These are phyloP conservation scores for Monosporascus sp. DNA, from an alignment of 2,329 filamentous ascomycete species.

Conservation along the genomic window DNA sequence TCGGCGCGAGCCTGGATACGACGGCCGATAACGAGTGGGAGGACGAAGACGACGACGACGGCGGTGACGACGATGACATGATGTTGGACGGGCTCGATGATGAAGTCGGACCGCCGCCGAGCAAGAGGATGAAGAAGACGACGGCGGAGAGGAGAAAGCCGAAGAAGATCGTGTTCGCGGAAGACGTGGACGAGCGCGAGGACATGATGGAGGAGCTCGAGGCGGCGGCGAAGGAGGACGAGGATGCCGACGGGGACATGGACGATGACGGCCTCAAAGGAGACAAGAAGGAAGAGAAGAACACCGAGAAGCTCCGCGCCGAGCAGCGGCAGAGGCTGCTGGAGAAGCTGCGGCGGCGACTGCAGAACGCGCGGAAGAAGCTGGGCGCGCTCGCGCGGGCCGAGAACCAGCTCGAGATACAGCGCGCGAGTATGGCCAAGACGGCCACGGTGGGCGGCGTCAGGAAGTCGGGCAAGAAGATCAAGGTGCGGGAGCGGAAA, in stretches of 20 bases:
- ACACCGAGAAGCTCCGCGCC: constrained; percentile 29
- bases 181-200: constrained; percentile 32
- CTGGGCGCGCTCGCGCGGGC: constrained; percentile 49
- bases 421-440: constrained; percentile 61
- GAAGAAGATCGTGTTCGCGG: constrained; percentile 50
- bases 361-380: constrained; percentile 48
- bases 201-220: constrained; percentile 17
- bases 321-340: constrained; percentile 37
- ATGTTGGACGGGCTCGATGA: constrained; percentile 24
- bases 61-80: constrained; percentile 7
- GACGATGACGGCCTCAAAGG: constrained; percentile 14
- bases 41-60: constrained; percentile 24
- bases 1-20: constrained; percentile 27
- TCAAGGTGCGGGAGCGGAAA: constrained; percentile 59
- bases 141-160: constrained; percentile 15
- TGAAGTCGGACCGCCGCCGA: constrained; percentile 13
- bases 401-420: constrained; percentile 52
- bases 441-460: constrained; percentile 53
- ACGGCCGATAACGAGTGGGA: constrained; percentile 22
- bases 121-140: constrained; percentile 4
- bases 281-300: constrained; percentile 18
- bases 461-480: constrained; percentile 57
- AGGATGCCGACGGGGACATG: constrained; percentile 18
- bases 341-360: constrained; percentile 40
- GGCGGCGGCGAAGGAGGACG: constrained; percentile 8